These are phyloP conservation scores for Thraustochytrium striatum DNA, from an alignment of 352 stramenopile species.

Conservation along the genomic window DNA sequence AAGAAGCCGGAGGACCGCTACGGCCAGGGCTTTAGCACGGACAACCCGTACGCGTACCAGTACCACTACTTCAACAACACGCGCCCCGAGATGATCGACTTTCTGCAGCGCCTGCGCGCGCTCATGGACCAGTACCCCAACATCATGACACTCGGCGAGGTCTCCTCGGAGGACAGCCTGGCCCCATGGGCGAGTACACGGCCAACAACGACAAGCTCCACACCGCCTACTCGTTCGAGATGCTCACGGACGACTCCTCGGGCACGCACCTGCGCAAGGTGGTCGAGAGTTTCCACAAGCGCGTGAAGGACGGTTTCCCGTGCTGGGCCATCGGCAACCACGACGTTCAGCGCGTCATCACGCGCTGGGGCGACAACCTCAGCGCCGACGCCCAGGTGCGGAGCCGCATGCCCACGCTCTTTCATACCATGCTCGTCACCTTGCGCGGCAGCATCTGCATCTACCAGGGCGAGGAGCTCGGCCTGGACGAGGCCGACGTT, in stretches of 20 bases:
- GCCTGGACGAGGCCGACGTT: background rate
- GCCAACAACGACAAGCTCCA: background rate
- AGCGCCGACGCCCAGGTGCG: background rate
- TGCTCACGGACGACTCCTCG: background rate
- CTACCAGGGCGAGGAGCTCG: background rate
- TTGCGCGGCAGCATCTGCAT: background rate
- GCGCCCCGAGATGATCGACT: background rate
- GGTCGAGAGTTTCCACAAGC: background rate
- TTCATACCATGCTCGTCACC: background rate
- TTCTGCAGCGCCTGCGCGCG: background rate
- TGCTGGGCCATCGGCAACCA: background rate
- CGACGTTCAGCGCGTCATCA: background rate
- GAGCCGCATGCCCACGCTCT: background rate
- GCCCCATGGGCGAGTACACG: background rate
- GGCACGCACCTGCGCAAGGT: background rate
- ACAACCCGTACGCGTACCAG: background rate
- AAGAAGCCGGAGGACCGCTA: background rate
- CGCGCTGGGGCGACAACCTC: background rate
- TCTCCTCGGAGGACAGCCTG: background rate
- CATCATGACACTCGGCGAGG: background rate
- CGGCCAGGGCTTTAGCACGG: background rate
- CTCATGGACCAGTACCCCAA: background rate
- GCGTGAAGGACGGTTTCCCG: background rate
- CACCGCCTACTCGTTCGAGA: background rate
- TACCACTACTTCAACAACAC: constrained; percentile 5